phyloP scores from a whole-genome alignment of 495 filamentous ascomycete species.

The Cryomyces minteri region DNA sequence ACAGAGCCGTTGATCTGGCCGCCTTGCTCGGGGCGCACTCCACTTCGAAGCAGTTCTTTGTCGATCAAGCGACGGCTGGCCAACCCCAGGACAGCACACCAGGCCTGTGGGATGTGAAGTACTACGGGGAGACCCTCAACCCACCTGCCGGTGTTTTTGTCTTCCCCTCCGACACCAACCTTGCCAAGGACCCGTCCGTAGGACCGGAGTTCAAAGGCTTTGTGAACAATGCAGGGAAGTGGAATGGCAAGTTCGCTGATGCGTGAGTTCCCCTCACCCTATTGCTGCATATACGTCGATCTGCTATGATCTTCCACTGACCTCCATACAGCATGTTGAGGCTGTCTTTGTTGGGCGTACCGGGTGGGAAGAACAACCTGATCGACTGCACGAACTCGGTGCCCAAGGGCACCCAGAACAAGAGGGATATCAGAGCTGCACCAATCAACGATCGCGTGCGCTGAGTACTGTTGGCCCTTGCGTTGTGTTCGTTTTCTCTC shows the following conservation, averaged over 20 bases:
- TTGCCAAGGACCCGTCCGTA: constrained; percentile 1
- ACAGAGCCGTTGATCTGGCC: constrained; percentile 11
- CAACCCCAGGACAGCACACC: constrained; percentile 14
- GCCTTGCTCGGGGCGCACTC: constrained; percentile 16
- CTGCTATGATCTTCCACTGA: background rate
- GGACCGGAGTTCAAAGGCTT: constrained; percentile 18
- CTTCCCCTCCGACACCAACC: constrained; percentile 6
- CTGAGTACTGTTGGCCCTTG: too few species aligned
- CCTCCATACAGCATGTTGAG: too few species aligned
- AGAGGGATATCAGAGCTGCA: background rate
- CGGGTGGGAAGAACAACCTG: constrained; percentile 1
- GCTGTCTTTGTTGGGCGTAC: constrained; percentile 3
- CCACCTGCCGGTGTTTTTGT: constrained; percentile 4
- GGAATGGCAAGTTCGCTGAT: constrained; percentile 10
- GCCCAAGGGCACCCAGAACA: background rate
- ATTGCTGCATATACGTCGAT: background rate
- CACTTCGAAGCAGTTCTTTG: constrained; percentile 8
- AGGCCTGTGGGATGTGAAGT: constrained; percentile 17
- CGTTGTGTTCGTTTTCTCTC: too few species aligned
- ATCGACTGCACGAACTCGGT: constrained; percentile 9
- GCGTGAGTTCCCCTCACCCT: background rate
- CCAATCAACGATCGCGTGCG: background rate
- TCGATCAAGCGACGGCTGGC: constrained; percentile 3
- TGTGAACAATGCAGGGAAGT: constrained; percentile 16
- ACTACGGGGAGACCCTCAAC: constrained; percentile 11